phyloP scores from a whole-genome alignment of 2,329 filamentous ascomycete genomes.

The Aspergillus eucalypticola region DNA sequence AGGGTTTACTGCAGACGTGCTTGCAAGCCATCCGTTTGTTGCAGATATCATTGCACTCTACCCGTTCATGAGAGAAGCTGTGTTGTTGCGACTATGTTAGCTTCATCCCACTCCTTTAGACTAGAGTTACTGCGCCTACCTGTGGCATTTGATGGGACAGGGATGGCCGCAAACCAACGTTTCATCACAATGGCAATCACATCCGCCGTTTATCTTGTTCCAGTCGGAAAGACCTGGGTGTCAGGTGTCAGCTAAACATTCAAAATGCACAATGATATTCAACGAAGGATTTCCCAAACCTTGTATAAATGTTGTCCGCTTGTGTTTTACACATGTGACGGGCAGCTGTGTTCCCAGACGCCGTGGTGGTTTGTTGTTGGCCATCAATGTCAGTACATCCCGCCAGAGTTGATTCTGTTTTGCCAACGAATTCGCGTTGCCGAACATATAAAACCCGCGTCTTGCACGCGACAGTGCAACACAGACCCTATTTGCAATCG shows the following conservation, averaged over 20 bases:
- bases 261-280: background rate
- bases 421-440: conserved; percentile 63
- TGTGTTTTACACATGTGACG: conserved; percentile 64
- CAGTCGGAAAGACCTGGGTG: conserved; percentile 54
- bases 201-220: conserved; percentile 56
- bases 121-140: conserved; percentile 34
- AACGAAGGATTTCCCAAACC: conserved; percentile 27
- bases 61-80: conserved; percentile 40
- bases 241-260: conserved; percentile 13
- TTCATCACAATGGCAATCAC: conserved; percentile 48
- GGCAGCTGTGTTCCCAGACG: conserved; percentile 58
- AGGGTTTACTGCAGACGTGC: conserved; percentile 38
- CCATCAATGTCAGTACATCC: conserved; percentile 50
- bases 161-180: conserved; percentile 53
- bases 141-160: conserved; percentile 56
- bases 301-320: conserved; percentile 52
- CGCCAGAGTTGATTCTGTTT: conserved; percentile 53
- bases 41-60: conserved; percentile 41
- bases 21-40: conserved; percentile 38
- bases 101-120: background rate
- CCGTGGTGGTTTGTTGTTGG: conserved; percentile 17
- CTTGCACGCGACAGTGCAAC: conserved; percentile 70
- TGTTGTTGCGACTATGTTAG: background rate
- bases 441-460: conserved; percentile 81
- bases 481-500: conserved; percentile 63